phyloP scores from a whole-genome alignment of 2,329 filamentous ascomycete genomes.

The Phoma sp. region DNA sequence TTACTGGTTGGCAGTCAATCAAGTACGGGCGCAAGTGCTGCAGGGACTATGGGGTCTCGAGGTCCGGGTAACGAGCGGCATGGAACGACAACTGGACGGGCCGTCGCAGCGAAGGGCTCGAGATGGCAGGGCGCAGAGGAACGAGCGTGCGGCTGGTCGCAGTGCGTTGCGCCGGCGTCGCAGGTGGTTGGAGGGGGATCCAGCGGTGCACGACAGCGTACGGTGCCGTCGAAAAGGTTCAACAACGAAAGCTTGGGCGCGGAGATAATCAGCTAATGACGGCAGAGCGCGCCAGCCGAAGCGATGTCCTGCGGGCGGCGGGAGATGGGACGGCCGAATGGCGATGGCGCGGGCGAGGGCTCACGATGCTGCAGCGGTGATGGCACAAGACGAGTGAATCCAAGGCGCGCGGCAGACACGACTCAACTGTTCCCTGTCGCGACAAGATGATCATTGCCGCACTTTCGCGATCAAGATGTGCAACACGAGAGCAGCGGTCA shows the following conservation, averaged over 20 bases:
- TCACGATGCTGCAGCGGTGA: not conserved
- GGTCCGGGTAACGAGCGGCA: conserved; percentile 28
- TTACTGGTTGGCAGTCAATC: conserved; percentile 4
- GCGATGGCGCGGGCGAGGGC: not conserved
- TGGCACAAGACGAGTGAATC: not conserved
- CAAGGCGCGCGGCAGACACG: conserved; percentile 8
- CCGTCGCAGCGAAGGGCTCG: conserved; percentile 16
- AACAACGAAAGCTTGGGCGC: conserved; percentile 31
- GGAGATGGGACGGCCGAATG: conserved; percentile 10
- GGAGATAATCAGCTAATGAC: conserved; percentile 33
- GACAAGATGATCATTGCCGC: conserved; percentile 12
- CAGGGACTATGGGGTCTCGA: conserved; percentile 24
- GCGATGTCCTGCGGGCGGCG: conserved; percentile 14
- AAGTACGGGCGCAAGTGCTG: conserved; percentile 23
- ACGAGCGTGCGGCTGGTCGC: conserved; percentile 22
- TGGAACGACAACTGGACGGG: conserved; percentile 20
- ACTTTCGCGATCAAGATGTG: conserved; percentile 8
- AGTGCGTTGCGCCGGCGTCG: conserved; percentile 23
- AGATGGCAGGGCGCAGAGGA: conserved; percentile 10
- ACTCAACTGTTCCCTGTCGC: not conserved
- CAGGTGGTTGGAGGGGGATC: conserved; percentile 14
- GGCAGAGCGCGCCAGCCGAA: conserved; percentile 22
- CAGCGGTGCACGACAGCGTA: conserved; percentile 1
- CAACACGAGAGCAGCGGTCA: not conserved
- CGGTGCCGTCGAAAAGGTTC: conserved; percentile 35